phyloP scores from a whole-genome alignment of 2,329 filamentous ascomycete species.

The Nakataea oryzae region DNA sequence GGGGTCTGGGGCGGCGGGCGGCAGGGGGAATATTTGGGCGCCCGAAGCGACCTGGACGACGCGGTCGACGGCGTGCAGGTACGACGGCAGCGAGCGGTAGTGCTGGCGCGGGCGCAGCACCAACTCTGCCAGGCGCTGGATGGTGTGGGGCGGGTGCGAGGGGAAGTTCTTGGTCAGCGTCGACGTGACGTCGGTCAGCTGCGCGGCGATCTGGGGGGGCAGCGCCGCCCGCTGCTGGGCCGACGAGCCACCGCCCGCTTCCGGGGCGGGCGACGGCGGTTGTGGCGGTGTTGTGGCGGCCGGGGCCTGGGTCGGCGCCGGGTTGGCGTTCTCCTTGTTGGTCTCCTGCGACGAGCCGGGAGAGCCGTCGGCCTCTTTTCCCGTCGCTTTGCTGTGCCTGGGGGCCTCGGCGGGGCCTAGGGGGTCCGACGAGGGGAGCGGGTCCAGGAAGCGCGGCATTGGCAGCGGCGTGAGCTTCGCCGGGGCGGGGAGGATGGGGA shows the following conservation, averaged over 20 bases:
- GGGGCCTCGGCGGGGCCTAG: constrained; percentile 22
- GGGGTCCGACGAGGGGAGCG: constrained; percentile 32
- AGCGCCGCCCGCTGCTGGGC: constrained; percentile 25
- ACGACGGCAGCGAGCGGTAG: constrained; percentile 73
- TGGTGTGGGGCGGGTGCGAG: constrained; percentile 74
- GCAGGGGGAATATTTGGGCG: constrained; percentile 72
- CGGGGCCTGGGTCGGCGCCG: constrained; percentile 23
- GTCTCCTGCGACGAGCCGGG: constrained; percentile 40
- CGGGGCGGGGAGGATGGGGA: constrained; percentile 44
- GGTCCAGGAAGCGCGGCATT: constrained; percentile 31
- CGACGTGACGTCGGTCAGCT: constrained; percentile 48
- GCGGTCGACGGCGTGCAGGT: constrained; percentile 82
- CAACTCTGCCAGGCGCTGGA: constrained; percentile 86
- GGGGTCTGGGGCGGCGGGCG: constrained; percentile 50
- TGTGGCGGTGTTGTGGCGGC: constrained; percentile 7
- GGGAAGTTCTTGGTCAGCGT: constrained; percentile 59
- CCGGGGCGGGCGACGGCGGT: constrained; percentile 7
- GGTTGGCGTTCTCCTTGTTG: constrained; percentile 59
- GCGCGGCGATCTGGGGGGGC: constrained; percentile 51
- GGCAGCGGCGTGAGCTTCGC: constrained; percentile 27
- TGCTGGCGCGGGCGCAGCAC: constrained; percentile 65
- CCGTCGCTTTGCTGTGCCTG: constrained; percentile 23
- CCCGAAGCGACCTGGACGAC: constrained; percentile 83
- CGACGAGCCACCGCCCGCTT: background rate
- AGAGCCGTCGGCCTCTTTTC: constrained; percentile 11